Conservation (phyloP, 1,284 basidiomycete genomes). For the Melampsora occidentalis region DNA sequence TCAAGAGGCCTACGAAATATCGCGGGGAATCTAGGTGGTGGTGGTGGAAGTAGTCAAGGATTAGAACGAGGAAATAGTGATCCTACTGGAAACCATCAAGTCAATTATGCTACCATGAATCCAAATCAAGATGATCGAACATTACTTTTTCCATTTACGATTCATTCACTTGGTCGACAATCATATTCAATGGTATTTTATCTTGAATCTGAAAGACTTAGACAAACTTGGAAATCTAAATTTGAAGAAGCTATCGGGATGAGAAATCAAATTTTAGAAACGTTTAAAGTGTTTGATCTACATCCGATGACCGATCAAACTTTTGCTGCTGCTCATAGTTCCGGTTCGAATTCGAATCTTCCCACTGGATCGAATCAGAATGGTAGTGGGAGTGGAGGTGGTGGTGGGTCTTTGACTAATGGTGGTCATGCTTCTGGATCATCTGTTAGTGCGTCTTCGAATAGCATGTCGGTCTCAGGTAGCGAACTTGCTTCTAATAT, state of each 20-base stretch:
- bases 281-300: conserved; percentile 66
- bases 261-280: conserved; percentile 80
- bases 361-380: conserved; percentile 1
- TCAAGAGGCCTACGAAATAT: conserved; percentile 35
- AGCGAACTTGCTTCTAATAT: conserved; percentile 24
- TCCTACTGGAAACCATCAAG: not conserved
- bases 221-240: conserved; percentile 83
- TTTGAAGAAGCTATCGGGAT: conserved; percentile 82
- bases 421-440: not conserved
- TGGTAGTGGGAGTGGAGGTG: not conserved
- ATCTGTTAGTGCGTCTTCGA: not conserved
- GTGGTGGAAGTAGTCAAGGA: not conserved
- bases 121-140: conserved; percentile 5
- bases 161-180: conserved; percentile 33
- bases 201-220: conserved; percentile 69
- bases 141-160: conserved; percentile 20
- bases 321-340: conserved; percentile 48
- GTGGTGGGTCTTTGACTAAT: conserved; percentile 1
- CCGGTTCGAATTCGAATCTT: not conserved
- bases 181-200: conserved; percentile 62
- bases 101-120: not conserved
- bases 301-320: conserved; percentile 52
- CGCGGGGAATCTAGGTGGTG: conserved; percentile 21
- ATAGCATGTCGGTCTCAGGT: not conserved
- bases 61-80: conserved; percentile 40